Percentiles rank a stretch among this genome's conserved stretches.
Conservation (phyloP, 352 stramenopile genomes). For the Phytophthora cryptogea region DNA sequence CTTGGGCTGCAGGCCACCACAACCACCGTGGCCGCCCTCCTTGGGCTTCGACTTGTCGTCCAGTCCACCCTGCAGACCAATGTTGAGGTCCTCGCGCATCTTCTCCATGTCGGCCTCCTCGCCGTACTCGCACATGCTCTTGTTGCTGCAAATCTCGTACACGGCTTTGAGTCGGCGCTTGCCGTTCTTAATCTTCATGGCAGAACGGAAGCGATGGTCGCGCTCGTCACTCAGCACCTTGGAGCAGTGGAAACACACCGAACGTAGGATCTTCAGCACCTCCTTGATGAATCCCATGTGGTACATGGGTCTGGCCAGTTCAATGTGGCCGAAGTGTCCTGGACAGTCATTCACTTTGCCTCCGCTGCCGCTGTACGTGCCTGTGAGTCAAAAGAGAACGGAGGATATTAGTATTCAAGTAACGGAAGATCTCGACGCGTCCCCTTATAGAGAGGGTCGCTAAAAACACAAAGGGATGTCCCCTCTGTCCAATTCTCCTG, state of each 20-base stretch:
- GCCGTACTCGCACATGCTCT: conserved; percentile 88
- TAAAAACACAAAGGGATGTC: not conserved
- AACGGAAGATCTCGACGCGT: conserved; percentile 8
- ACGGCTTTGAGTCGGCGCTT: conserved; percentile 93
- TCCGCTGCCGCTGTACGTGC: conserved; percentile 89
- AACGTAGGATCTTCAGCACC: conserved; percentile 92
- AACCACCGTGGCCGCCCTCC: conserved; percentile 82
- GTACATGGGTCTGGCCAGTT: conserved; percentile 96
- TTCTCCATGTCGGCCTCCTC: conserved; percentile 89
- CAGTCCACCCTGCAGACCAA: conserved; percentile 80
- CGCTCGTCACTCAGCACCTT: conserved; percentile 94
- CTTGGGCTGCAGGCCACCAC: conserved; percentile 91
- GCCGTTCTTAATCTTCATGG: conserved; percentile 90
- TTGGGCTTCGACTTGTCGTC: conserved; percentile 86
- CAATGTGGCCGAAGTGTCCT: conserved; percentile 99
- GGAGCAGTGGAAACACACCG: conserved; percentile 98
- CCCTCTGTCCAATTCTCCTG: not conserved
- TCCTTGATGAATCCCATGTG: conserved; percentile 98
- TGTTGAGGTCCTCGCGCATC: conserved; percentile 88
- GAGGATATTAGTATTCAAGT: conserved; percentile 14
- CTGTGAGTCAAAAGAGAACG: conserved; percentile 18
- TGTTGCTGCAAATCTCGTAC: conserved; percentile 94
- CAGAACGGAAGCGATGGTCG: conserved; percentile 76
- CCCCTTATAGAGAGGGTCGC: not conserved
- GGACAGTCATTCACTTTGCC: conserved; percentile 97